Percentiles rank a stretch among this genome's conserved stretches.
phyloP scores from a whole-genome alignment of 2,329 filamentous ascomycete genomes.

The Hypoxylon sp. region DNA sequence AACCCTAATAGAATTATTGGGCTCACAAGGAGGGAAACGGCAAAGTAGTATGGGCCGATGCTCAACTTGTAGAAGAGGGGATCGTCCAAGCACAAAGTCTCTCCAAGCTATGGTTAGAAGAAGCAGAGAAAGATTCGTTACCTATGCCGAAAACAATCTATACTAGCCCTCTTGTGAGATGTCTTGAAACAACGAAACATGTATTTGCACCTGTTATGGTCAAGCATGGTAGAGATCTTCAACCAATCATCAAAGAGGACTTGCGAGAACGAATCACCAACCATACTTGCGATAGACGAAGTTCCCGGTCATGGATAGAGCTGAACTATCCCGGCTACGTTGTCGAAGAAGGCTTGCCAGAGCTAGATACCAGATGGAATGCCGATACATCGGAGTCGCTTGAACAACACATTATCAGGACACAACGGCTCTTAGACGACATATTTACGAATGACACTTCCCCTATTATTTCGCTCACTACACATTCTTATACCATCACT shows the following conservation, averaged over 20 bases:
- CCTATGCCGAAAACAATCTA: constrained; percentile 38
- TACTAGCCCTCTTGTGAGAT: constrained; percentile 40
- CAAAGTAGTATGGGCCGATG: constrained; percentile 33
- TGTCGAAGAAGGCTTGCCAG: constrained; percentile 36
- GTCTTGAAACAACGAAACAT: constrained; percentile 41
- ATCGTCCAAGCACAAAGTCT: constrained; percentile 25
- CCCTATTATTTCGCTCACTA: constrained; percentile 39
- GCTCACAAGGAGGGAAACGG: constrained; percentile 37
- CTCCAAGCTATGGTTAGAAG: constrained; percentile 27
- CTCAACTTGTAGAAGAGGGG: constrained; percentile 31
- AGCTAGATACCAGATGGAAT: constrained; percentile 36
- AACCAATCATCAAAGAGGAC: constrained; percentile 41
- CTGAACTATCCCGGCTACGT: constrained; percentile 34
- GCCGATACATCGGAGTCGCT: constrained; percentile 21
- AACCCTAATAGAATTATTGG: constrained; percentile 33
- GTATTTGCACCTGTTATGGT: constrained; percentile 16
- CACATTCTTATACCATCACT: constrained; percentile 43
- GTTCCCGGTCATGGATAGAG: constrained; percentile 39
- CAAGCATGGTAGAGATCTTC: constrained; percentile 12
- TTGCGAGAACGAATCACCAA: constrained; percentile 42
- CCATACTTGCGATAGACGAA: constrained; percentile 44
- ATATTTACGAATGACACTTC: constrained; percentile 39
- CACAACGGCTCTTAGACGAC: constrained; percentile 40
- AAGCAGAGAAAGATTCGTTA: constrained; percentile 20
- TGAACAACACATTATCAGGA: constrained; percentile 33